Evolutionary conservation across 495 filamentous ascomycete genomes (phyloP), one percentile per base, ranked within the genome.

Genomic region (Pseudomonodictys pantanalensis): DNA sequence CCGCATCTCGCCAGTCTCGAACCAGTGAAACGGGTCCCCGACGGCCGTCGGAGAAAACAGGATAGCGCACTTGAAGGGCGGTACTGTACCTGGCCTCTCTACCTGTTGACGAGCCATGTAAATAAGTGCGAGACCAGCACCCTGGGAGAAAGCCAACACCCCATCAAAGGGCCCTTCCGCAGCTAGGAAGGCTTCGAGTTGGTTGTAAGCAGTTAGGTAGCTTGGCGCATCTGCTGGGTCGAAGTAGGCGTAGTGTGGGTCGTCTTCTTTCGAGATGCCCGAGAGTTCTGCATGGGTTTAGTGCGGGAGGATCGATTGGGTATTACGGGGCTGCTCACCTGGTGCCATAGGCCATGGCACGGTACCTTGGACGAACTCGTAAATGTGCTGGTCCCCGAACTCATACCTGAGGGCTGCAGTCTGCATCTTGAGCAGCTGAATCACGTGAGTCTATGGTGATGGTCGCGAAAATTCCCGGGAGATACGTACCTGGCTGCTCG

Each of bases 81-180:
- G 43, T 25, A 17, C 17, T 2, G 17, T 22, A 46, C 22, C 43
- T 3, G 43, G 3, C 22, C 43, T 18, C 3, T 46, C 43, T 17
- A 25, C 24, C 28, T 66, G 53, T 12, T 43, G 49, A 15, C 60
- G 48, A 12, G 24, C 43, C 15, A 68, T 22, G 46, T 55, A 68
- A 9, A 58, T 60, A 2, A 63, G 52, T 17, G 64, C 67, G 1
- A 72, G 52, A n/a, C 48, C 20, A 12, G 28, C 70, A 12, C 65
- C 70, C 42, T 69, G 52, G 17, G 67, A 70, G 49, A 73, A 75
- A 17, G 58, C 72, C n/a, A 75, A 39, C 7, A 75, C 54, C 0
- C 71, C 72, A 45, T 75, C 72, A 35, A 69, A 75, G 1, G 72
- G 71, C 2, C 69, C 72, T 29, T 67, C 70, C 3, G 55, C 46